Conservation (phyloP, 2,329 filamentous ascomycete species). For the Talaromyces sp. region DNA sequence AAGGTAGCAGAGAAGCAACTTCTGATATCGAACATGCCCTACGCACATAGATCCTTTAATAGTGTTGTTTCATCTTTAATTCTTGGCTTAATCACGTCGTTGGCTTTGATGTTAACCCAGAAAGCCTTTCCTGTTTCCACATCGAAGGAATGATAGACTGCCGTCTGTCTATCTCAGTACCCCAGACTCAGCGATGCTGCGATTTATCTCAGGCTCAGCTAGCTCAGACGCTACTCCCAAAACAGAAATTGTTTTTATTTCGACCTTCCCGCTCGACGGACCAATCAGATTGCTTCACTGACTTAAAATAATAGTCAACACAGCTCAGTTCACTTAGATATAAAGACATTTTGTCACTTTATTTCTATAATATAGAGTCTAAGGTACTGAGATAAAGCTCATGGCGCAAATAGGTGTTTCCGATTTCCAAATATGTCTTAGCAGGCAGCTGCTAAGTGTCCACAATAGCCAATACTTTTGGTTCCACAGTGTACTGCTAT, state of each 20-base stretch:
- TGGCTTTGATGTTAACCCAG: conserved; percentile 7
- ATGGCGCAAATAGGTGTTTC: not conserved
- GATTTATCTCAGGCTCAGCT: too few species aligned
- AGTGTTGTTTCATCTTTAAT: not conserved
- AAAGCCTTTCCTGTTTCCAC: conserved; percentile 2
- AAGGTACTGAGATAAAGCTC: too few species aligned
- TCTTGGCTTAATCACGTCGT: not conserved
- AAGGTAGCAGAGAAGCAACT: not conserved
- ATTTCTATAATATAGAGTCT: too few species aligned
- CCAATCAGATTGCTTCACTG: too few species aligned
- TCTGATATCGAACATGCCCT: not conserved
- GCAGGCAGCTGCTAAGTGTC: not conserved
- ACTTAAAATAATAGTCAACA: too few species aligned
- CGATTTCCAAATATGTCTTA: not conserved
- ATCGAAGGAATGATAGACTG: conserved; percentile 9
- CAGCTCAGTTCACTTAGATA: too few species aligned
- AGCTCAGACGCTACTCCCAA: too few species aligned
- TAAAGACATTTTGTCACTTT: too few species aligned
- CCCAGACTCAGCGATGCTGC: too few species aligned
- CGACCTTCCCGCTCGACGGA: too few species aligned
- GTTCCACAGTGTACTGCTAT: not conserved
- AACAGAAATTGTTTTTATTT: too few species aligned
- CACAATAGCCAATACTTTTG: not conserved
- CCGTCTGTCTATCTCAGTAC: too few species aligned
- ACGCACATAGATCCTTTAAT: not conserved